phyloP scores from a whole-genome alignment of 371 early-diverging fungal genomes.

The Nematocida displodere region DNA sequence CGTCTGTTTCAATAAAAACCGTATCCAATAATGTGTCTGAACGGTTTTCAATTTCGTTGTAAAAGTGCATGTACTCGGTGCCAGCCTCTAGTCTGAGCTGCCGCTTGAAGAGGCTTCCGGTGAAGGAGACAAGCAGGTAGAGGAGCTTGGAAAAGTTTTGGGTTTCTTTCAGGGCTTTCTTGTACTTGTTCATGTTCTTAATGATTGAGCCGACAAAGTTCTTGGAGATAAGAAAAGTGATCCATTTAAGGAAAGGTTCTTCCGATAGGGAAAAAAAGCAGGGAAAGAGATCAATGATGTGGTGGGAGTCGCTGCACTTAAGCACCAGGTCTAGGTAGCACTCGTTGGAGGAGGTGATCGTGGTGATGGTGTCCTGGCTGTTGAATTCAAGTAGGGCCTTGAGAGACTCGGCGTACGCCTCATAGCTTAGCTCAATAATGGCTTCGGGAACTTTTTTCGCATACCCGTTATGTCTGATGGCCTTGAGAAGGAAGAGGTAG shows the following conservation, averaged over 20 bases:
- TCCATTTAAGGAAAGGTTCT: slow-evolving; percentile 11
- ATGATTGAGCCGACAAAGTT: background rate
- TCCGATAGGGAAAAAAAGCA: slow-evolving; percentile 43
- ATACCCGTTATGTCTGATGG: background rate
- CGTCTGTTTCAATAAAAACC: slow-evolving; percentile 15
- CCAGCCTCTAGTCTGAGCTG: background rate
- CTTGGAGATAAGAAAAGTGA: background rate
- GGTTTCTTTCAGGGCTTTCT: background rate
- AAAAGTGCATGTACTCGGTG: slow-evolving; percentile 26
- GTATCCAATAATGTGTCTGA: background rate
- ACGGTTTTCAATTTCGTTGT: slow-evolving; percentile 15
- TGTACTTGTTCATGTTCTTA: background rate
- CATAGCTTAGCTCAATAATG: slow-evolving; percentile 9
- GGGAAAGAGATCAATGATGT: slow-evolving; percentile 45
- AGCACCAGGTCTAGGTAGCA: slow-evolving; percentile 19
- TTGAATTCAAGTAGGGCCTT: slow-evolving; percentile 28
- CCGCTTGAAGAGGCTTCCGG: slow-evolving; percentile 12
- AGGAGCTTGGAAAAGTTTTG: slow-evolving; percentile 41
- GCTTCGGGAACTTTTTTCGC: slow-evolving; percentile 29
- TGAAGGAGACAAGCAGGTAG: slow-evolving; percentile 46
- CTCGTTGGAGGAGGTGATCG: background rate
- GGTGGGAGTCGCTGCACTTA: slow-evolving; percentile 16
- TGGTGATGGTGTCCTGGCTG: background rate
- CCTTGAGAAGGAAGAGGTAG: slow-evolving; percentile 31
- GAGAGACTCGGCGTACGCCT: slow-evolving; percentile 30